Evolutionary conservation across 2,329 filamentous ascomycete genomes (phyloP).

Genomic region (Sporothrix euskadiensis): DNA sequence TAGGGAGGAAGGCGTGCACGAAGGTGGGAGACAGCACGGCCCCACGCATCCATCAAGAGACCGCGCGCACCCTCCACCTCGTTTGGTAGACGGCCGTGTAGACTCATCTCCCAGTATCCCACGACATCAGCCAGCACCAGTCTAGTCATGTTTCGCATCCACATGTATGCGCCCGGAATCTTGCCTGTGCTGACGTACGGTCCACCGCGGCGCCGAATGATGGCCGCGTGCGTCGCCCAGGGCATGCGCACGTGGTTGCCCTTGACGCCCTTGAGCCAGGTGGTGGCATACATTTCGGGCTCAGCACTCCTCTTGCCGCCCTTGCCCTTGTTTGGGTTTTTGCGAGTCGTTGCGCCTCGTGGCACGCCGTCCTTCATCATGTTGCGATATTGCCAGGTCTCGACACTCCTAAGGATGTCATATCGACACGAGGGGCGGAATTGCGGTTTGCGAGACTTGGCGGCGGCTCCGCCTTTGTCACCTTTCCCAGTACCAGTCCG

Average conservation of each 20-base stretch:
- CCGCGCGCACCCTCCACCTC: neutral
- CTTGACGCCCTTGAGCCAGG: neutral
- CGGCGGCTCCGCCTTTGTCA: neutral
- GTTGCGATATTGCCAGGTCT: neutral
- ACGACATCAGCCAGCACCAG: conserved; percentile 16
- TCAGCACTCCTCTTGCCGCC: neutral
- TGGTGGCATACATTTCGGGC: neutral
- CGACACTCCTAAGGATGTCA: too few species aligned
- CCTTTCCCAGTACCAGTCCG: too few species aligned
- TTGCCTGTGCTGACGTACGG: conserved; percentile 21
- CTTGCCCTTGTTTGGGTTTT: neutral
- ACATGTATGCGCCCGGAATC: conserved; percentile 4
- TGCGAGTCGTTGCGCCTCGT: neutral
- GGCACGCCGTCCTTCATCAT: neutral
- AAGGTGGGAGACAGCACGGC: neutral
- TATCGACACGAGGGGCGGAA: too few species aligned
- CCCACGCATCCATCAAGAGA: neutral
- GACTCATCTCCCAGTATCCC: conserved; percentile 19
- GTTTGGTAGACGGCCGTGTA: conserved; percentile 4
- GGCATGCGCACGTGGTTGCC: conserved; percentile 2
- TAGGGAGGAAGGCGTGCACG: neutral
- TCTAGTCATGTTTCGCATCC: conserved; percentile 25
- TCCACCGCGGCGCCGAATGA: conserved; percentile 19
- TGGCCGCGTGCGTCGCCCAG: conserved; percentile 27
- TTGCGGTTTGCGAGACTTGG: too few species aligned